A percentile compares a stretch with the other conserved stretches of the same genome.
These are phyloP conservation scores for Cucurbita ficifolia DNA, from an alignment of 306 rosid species.

Conservation along the genomic window DNA sequence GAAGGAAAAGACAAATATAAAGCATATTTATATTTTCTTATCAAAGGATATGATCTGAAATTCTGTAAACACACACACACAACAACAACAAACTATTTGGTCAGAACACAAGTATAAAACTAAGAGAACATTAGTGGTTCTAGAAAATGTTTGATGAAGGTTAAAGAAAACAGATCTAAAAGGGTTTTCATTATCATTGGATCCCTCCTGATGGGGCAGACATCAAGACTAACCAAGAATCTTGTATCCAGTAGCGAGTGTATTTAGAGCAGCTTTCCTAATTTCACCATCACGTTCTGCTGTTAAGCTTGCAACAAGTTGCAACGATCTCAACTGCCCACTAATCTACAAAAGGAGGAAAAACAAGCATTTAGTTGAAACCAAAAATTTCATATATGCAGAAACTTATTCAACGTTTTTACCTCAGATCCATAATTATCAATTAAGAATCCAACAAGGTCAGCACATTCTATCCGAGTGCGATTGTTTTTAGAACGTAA, in stretches of 20 bases:
- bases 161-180: not conserved
- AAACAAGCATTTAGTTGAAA: not conserved
- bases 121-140: not conserved
- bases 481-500: constrained; percentile 95
- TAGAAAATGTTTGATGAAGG: not conserved
- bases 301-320: constrained; percentile 90
- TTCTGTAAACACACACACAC: not conserved
- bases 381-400: not conserved
- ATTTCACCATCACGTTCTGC: constrained; percentile 93
- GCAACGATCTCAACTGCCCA: constrained; percentile 86
- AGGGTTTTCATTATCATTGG: not conserved
- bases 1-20: not conserved
- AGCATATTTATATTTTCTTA: not conserved
- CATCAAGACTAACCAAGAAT: constrained; percentile 64
- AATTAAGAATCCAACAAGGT: constrained; percentile 77
- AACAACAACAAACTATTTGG: not conserved
- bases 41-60: not conserved
- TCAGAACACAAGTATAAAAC: not conserved
- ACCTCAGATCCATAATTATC: constrained; percentile 92
- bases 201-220: not conserved
- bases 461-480: constrained; percentile 86
- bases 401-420: not conserved
- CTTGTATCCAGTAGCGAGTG: constrained; percentile 93
- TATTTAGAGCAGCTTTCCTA: constrained; percentile 91
- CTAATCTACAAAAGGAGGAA: constrained; percentile 40